Evolutionary conservation across 371 early-diverging fungal species (phyloP).

Genomic region (Lichtheimia corymbifera): DNA sequence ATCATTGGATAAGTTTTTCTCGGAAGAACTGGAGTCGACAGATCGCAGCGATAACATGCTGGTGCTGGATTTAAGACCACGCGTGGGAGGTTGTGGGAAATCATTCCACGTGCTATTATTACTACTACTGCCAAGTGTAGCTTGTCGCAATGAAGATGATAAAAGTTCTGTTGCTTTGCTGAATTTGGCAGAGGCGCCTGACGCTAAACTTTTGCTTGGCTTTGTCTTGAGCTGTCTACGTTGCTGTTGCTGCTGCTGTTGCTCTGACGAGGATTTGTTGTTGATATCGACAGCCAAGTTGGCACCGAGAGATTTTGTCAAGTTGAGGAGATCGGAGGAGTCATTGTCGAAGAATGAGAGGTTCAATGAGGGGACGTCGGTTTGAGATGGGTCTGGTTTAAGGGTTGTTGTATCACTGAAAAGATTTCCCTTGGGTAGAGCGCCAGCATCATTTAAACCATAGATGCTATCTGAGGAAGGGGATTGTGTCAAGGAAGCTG

Average conservation of each 20-base stretch:
- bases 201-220: slow-evolving; percentile 7
- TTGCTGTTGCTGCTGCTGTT: slow-evolving; percentile 4
- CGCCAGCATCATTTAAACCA: slow-evolving; percentile 11
- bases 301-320: slow-evolving; percentile 44
- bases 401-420: background rate
- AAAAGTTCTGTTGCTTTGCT: slow-evolving; percentile 22
- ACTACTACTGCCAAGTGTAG: background rate
- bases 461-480: slow-evolving; percentile 16
- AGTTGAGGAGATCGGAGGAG: slow-evolving; percentile 38
- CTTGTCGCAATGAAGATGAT: slow-evolving; percentile 11
- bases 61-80: background rate
- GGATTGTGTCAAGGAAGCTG: background rate
- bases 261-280: slow-evolving; percentile 7
- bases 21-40: background rate
- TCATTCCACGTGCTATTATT: slow-evolving; percentile 7
- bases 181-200: slow-evolving; percentile 14
- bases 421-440: slow-evolving; percentile 14
- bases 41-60: slow-evolving; percentile 8
- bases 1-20: slow-evolving; percentile 6
- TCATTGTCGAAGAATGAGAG: slow-evolving; percentile 51
- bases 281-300: slow-evolving; percentile 26
- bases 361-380: slow-evolving; percentile 28
- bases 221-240: slow-evolving; percentile 5
- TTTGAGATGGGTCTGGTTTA: slow-evolving; percentile 7
- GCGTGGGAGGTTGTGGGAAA: slow-evolving; percentile 20